phyloP scores from a whole-genome alignment of 2,329 filamentous ascomycete species.

The Ambrosiella cleistominuta region DNA sequence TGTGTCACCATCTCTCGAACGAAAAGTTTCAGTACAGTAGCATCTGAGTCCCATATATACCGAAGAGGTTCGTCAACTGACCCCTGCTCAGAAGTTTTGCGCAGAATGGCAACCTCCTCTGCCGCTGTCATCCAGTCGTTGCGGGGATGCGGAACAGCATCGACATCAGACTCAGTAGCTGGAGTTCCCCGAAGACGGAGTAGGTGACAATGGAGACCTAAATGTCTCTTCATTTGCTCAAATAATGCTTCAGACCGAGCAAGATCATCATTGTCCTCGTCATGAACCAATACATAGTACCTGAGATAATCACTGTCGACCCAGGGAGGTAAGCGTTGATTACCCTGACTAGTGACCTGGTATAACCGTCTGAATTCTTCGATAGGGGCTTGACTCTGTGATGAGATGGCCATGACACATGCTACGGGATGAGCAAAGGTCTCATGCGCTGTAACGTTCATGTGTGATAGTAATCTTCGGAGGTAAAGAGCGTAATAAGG shows the following conservation, averaged over 20 bases:
- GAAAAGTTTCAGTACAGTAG: conserved; percentile 71
- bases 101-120: conserved; percentile 65
- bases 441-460: conserved; percentile 68
- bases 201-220: conserved; percentile 87
- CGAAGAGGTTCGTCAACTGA: conserved; percentile 54
- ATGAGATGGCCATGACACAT: conserved; percentile 88
- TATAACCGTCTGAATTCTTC: conserved; percentile 76
- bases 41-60: conserved; percentile 84
- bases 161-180: conserved; percentile 78
- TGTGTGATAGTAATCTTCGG: conserved; percentile 61
- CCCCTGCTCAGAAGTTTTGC: conserved; percentile 45
- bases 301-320: conserved; percentile 81
- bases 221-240: conserved; percentile 98
- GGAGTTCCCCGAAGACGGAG: conserved; percentile 69
- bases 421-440: conserved; percentile 90
- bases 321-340: conserved; percentile 60
- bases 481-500: conserved; percentile 78
- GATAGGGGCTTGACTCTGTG: conserved; percentile 64
- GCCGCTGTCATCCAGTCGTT: conserved; percentile 79
- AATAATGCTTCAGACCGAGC: conserved; percentile 75
- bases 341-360: conserved; percentile 62
- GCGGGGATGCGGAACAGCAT: conserved; percentile 62
- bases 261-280: conserved; percentile 91
- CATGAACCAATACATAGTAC: conserved; percentile 92
- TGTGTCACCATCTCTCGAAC: conserved; percentile 90